phyloP scores from a whole-genome alignment of 805 yeast genomes.

The Cyberlindnera americana region DNA sequence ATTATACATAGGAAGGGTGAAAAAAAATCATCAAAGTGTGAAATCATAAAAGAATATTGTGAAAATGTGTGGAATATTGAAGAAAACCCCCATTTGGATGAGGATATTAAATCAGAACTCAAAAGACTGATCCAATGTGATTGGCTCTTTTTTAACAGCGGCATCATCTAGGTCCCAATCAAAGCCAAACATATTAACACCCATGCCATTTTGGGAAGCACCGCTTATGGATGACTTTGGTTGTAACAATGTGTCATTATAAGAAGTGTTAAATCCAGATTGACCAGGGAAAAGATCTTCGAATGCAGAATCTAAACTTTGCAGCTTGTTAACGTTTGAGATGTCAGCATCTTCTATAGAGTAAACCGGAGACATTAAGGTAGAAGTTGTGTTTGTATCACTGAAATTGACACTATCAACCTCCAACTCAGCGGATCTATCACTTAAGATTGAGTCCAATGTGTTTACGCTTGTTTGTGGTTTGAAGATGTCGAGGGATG shows the following conservation, averaged over 20 bases:
- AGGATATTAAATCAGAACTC: too few relatives aligned
- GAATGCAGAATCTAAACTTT: constrained; percentile 7
- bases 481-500: constrained; percentile 19
- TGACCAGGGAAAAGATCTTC: constrained; percentile 8
- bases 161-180: constrained; percentile 14
- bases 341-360: constrained; percentile 9
- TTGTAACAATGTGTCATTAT: too few relatives aligned
- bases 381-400: constrained; percentile 17
- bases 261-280: background rate
- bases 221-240: background rate
- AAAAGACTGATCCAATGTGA: constrained; percentile 3
- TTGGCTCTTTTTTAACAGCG: constrained; percentile 8
- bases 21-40: too few relatives aligned
- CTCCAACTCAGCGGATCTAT: constrained; percentile 8
- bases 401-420: constrained; percentile 16
- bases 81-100: background rate
- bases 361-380: constrained; percentile 20
- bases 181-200: constrained; percentile 8
- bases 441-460: constrained; percentile 13
- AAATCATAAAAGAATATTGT: background rate
- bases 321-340: background rate
- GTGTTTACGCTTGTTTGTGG: constrained; percentile 10
- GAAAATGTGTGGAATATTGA: background rate
- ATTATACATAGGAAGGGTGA: too few relatives aligned
- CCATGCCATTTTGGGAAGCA: background rate